phyloP scores from a whole-genome alignment of 2,329 filamentous ascomycete genomes.

The Aureobasidium sp. region DNA sequence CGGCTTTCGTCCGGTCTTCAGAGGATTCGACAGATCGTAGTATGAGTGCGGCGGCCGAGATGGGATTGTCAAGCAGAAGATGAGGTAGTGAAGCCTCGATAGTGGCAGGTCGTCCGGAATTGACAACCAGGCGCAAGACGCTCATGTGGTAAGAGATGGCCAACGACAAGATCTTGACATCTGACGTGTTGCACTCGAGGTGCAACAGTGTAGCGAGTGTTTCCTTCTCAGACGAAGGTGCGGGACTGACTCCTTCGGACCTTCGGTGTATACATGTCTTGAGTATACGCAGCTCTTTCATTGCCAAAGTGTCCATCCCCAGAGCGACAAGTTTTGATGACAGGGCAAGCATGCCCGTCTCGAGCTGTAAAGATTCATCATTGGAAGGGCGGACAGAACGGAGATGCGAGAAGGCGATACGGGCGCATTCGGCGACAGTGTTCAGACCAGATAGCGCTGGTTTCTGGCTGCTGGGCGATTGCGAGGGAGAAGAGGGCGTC shows the following conservation, averaged over 20 bases:
- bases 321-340: constrained; percentile 57
- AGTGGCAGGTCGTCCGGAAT: constrained; percentile 49
- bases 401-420: constrained; percentile 58
- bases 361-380: constrained; percentile 51
- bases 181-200: constrained; percentile 41
- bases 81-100: constrained; percentile 51
- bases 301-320: constrained; percentile 57
- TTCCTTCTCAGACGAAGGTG: constrained; percentile 26
- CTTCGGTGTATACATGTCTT: constrained; percentile 27
- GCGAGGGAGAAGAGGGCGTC: background rate
- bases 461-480: background rate
- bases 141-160: constrained; percentile 57
- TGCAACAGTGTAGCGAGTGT: constrained; percentile 54
- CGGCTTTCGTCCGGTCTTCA: constrained; percentile 46
- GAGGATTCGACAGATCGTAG: constrained; percentile 38
- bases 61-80: constrained; percentile 44
- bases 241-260: background rate
- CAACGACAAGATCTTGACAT: constrained; percentile 37
- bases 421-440: constrained; percentile 54
- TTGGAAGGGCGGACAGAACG: constrained; percentile 44
- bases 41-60: constrained; percentile 53
- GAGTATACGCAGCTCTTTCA: constrained; percentile 59
- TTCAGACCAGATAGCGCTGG: background rate
- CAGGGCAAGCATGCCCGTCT: constrained; percentile 64
- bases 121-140: constrained; percentile 54